These are phyloP conservation scores for Pseudogymnoascus sp. DNA, from an alignment of 2,329 filamentous ascomycete genomes.

Conservation along the genomic window DNA sequence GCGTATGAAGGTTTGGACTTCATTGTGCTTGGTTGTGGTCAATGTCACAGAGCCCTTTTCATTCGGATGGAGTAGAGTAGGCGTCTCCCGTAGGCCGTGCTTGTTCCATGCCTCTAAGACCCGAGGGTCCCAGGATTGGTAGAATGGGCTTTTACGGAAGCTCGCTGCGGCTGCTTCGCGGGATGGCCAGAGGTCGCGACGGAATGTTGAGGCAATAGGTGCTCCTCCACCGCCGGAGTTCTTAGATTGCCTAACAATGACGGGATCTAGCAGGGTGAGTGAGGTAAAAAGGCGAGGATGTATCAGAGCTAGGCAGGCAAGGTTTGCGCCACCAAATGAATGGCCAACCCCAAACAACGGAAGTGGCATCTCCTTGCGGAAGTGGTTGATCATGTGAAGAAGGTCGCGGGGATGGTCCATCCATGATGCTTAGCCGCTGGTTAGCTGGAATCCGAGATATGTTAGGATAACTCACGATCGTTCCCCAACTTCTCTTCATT, in stretches of 20 bases:
- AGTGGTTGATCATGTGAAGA: constrained; percentile 74
- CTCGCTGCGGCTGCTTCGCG: constrained; percentile 56
- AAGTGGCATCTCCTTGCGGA: constrained; percentile 66
- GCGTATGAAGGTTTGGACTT: constrained; percentile 71
- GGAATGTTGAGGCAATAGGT: constrained; percentile 56
- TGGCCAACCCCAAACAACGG: constrained; percentile 82
- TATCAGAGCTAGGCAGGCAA: constrained; percentile 63
- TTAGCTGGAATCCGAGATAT: constrained; percentile 12
- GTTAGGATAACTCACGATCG: constrained; percentile 54
- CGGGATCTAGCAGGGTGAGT: constrained; percentile 76
- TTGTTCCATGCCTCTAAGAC: constrained; percentile 67
- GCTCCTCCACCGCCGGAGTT: constrained; percentile 33
- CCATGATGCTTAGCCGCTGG: constrained; percentile 58
- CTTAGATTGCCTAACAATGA: constrained; percentile 51
- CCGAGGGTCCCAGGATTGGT: constrained; percentile 71
- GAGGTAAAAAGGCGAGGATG: constrained; percentile 74
- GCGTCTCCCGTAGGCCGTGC: constrained; percentile 67
- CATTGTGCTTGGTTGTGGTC: constrained; percentile 78
- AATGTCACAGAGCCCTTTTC: constrained; percentile 52
- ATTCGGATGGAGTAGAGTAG: constrained; percentile 51
- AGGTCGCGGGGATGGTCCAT: constrained; percentile 79
- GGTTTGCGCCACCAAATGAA: constrained; percentile 73
- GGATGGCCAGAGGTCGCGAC: constrained; percentile 78
- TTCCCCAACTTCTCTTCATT: constrained; percentile 74
- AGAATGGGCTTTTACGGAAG: constrained; percentile 67